A percentile compares a stretch with the other conserved stretches of the same genome.
phyloP scores from a whole-genome alignment of 768 basidiomycete species.

The Agaricus blazei region DNA sequence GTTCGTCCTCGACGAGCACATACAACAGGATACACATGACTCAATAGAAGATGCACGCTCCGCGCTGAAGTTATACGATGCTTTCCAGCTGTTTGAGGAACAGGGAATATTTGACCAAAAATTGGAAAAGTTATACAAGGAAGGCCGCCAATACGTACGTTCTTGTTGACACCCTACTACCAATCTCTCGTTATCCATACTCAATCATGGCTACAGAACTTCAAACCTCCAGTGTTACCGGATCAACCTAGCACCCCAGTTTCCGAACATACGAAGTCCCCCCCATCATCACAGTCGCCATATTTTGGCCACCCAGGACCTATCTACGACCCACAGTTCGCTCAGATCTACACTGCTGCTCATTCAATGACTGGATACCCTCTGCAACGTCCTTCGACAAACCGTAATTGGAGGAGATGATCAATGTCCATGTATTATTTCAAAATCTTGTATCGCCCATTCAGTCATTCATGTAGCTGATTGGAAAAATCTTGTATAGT shows the following conservation, averaged over 20 bases:
- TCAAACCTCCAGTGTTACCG: slow-evolving; percentile 44
- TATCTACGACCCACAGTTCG: slow-evolving; percentile 1
- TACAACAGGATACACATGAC: slow-evolving; percentile 93
- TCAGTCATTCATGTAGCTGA: too few species aligned
- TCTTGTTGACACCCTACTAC: not conserved
- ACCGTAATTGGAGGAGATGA: slow-evolving; percentile 7
- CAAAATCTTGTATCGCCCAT: not conserved
- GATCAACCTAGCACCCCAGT: slow-evolving; percentile 6
- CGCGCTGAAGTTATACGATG: slow-evolving; percentile 80
- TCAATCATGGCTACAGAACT: slow-evolving; percentile 33
- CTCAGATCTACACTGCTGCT: slow-evolving; percentile 1
- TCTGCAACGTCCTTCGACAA: not conserved
- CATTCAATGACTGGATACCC: slow-evolving; percentile 8
- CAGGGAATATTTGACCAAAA: slow-evolving; percentile 79
- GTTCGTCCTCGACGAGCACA: slow-evolving; percentile 88
- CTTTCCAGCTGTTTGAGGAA: slow-evolving; percentile 71
- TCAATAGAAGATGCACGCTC: slow-evolving; percentile 97
- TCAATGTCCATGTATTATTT: not conserved
- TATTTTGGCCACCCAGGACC: slow-evolving; percentile 4
- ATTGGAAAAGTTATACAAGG: slow-evolving; percentile 78
- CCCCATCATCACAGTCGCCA: not conserved
- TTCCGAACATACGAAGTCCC: not conserved
- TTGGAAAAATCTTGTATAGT: not conserved
- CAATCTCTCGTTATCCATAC: not conserved
- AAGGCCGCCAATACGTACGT: slow-evolving; percentile 70